Percentiles rank a stretch among this genome's conserved stretches.
Evolutionary conservation across 495 filamentous ascomycete genomes (phyloP).

Genomic region (Neurospora sp.): DNA sequence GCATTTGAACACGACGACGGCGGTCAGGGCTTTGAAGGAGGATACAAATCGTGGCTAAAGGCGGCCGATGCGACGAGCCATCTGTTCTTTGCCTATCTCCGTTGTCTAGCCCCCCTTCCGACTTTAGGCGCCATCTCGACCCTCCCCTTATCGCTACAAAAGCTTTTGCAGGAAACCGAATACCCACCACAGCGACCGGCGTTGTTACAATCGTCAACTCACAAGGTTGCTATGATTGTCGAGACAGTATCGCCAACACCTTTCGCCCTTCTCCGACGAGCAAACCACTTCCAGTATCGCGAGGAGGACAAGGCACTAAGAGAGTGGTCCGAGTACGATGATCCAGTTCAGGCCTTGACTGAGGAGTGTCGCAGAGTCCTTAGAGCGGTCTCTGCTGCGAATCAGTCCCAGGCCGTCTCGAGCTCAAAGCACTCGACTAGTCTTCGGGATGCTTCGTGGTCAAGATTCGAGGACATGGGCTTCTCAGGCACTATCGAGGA

Average conservation of each 20-base stretch:
- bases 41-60: conserved; percentile 74
- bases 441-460: conserved; percentile 83
- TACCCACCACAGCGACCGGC: conserved; percentile 79
- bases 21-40: conserved; percentile 88
- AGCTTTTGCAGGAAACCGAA: conserved; percentile 83
- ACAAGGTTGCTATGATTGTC: conserved; percentile 93
- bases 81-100: conserved; percentile 93
- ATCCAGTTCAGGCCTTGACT: conserved; percentile 78
- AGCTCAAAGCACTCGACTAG: conserved; percentile 59
- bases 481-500: conserved; percentile 73
- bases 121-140: conserved; percentile 65
- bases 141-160: conserved; percentile 81
- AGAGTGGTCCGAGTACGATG: conserved; percentile 77
- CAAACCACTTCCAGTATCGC: conserved; percentile 90
- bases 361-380: conserved; percentile 90
- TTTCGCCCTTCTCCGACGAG: conserved; percentile 80
- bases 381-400: conserved; percentile 75
- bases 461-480: conserved; percentile 89
- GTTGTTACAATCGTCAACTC: conserved; percentile 68
- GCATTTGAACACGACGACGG: conserved; percentile 84
- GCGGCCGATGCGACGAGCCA: conserved; percentile 94
- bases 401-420: conserved; percentile 61
- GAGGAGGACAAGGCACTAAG: conserved; percentile 76
- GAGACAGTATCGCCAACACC: conserved; percentile 92
- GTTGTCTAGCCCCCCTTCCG: conserved; percentile 75